phyloP scores from a whole-genome alignment of 2,329 filamentous ascomycete genomes.

The Pseudopyricularia cyperi region DNA sequence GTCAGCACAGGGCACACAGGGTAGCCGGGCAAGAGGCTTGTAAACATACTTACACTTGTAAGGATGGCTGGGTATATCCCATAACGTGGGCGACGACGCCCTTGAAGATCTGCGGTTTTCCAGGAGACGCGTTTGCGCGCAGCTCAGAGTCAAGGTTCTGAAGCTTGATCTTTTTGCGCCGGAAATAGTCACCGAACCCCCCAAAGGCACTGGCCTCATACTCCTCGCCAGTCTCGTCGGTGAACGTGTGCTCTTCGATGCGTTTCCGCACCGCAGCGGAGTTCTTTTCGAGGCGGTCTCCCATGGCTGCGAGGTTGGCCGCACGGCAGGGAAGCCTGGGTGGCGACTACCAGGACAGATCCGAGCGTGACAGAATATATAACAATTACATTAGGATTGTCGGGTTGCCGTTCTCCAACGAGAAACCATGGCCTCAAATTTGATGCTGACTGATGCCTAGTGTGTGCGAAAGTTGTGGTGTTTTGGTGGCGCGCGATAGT shows the following conservation, averaged over 20 bases:
- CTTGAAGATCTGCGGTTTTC: constrained; percentile 77
- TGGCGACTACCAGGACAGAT: not conserved
- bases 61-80: constrained; percentile 87
- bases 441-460: no score
- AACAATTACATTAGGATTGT: not conserved
- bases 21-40: not conserved
- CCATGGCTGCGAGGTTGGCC: constrained; percentile 28
- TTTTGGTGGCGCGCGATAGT: no score
- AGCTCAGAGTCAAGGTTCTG: constrained; percentile 86
- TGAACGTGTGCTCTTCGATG: constrained; percentile 56
- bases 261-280: constrained; percentile 49
- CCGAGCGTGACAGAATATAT: no score
- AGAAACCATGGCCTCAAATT: no score
- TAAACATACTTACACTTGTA: constrained; percentile 49
- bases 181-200: constrained; percentile 83
- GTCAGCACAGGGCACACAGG: constrained; percentile 2
- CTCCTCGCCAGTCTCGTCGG: constrained; percentile 76
- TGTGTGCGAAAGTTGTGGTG: no score
- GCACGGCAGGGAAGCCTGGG: not conserved
- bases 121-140: constrained; percentile 46
- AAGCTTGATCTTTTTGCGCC: constrained; percentile 91
- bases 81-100: constrained; percentile 86
- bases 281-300: constrained; percentile 48
- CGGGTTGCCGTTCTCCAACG: no score
- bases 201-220: constrained; percentile 80